A percentile compares a stretch with the other conserved stretches of the same genome.
phyloP scores from a whole-genome alignment of 2,329 filamentous ascomycete genomes.

The Fusarium ramigenum region DNA sequence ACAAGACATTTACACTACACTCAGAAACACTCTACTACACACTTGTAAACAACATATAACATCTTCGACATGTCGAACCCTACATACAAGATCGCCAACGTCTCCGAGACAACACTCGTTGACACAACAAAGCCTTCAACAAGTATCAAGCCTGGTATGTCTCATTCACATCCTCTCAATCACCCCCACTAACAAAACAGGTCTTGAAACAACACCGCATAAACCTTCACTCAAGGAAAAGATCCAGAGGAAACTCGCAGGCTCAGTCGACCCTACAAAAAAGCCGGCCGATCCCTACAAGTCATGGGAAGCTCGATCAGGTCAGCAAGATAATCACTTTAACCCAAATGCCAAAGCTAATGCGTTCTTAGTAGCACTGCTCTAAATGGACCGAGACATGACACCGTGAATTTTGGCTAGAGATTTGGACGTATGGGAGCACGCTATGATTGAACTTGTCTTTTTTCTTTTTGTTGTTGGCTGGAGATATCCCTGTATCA shows the following conservation, averaged over 20 bases:
- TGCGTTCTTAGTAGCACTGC: conserved; percentile 24
- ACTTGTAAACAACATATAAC: not conserved
- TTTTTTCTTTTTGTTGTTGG: not conserved
- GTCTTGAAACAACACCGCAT: not conserved
- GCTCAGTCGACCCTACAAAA: conserved; percentile 35
- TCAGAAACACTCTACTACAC: not conserved
- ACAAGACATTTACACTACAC: not conserved
- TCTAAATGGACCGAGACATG: conserved; percentile 8
- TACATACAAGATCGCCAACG: conserved; percentile 33
- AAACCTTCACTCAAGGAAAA: conserved; percentile 37
- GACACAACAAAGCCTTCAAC: conserved; percentile 23
- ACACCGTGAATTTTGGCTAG: not conserved
- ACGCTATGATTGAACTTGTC: not conserved
- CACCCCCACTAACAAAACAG: conserved; percentile 2
- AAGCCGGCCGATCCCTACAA: conserved; percentile 35
- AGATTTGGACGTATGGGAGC: not conserved
- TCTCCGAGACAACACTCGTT: conserved; percentile 40
- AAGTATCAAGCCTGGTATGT: conserved; percentile 32
- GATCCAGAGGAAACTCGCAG: conserved; percentile 36
- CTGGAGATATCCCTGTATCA: conserved; percentile 23
- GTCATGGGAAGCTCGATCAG: conserved; percentile 41
- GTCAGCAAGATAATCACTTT: conserved; percentile 18
- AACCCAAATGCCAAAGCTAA: not conserved
- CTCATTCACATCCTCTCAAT: no score
- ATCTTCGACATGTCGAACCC: conserved; percentile 30